Evolutionary conservation across 78 protist genomes (phyloP), one percentile per base, ranked within the genome.

Genomic region (Cyanophora paradoxa): DNA sequence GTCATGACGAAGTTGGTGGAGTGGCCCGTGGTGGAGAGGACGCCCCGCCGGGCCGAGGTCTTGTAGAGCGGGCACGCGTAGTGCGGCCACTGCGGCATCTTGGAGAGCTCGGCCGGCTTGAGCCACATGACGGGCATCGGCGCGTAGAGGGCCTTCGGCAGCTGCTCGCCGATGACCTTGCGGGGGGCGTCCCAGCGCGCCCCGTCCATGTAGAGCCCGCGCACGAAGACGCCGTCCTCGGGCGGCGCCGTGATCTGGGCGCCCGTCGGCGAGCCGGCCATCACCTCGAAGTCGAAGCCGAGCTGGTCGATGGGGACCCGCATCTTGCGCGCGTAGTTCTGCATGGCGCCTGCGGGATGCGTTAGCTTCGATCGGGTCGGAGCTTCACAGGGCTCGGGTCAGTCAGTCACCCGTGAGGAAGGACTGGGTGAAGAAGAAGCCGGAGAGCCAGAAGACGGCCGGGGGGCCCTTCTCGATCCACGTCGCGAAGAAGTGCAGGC

Each of bases 401-500:
- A 37, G 41, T 70, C 75, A 46, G n/a, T n/a, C n/a, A 14, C 93
- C 93, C 16, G 93, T 85, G 50, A 88, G 37, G 76, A 84, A 89
- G 4, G 89, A 74, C 69, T 86, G 93, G 17, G 92, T 87, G 85
- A 91, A 91, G 87, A 87, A 88, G 64, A 91, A 81, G 36, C 90
- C 86, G 0, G 85, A 42, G 26, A 77, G 42, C 89, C 90, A 88
- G 75, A 57, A 80, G 36, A 40, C 31, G 14, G 59, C 16, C 36
- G 89, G 89, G n/a, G 1, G 28, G 26, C 84, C 80, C 0, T 5
- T 2, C 30, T 67, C 76, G 24, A 84, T 46, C 84, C 85, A 79
- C 24, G 30, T 1, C 42, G 28, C 48, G 31, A 78, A 72, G 24
- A 78, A 73, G 28, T 34, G 40, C 22, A 80, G 57, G 20, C 85